Base-by-base conservation (phyloP, 768 basidiomycete species). In the Russula brevipes region DNA sequence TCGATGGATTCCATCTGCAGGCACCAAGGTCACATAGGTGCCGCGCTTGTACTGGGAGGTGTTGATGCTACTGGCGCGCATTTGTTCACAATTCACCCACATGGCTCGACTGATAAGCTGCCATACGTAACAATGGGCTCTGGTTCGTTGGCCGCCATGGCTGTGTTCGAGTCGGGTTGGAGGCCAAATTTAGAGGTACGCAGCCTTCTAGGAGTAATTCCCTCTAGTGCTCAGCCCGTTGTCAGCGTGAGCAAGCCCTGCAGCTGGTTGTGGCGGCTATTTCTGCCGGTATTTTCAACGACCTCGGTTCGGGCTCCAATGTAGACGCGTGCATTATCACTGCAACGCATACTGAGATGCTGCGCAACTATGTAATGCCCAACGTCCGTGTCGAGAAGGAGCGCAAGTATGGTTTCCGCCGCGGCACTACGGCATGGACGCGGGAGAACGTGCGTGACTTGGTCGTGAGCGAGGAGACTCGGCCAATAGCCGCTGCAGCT, bases 61-160 rank as follows among this genome's bases (percentile, higher is more conserved):
- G 94, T 97, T n/a, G 97, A 99, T 74, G 73, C 85, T 11, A 93
- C 92, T 3, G 97, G 97, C 16, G 83, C 95, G 11, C 94, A 98
- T 62, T 85, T 99, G 14, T 98, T 96, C 79, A 98, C 95, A 14
- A 87, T 99, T 67, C 86, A 88, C 64, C 94, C 97, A 0, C 95
- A 99, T 75, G 97, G 97, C 4, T 97, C 94, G 14, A 98, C 96
- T 0, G 97, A 98, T 78, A 98, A 98, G 76, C 81, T 99, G 24
- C 97, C 97, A 0, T 99, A 95, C 70, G 96, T 99, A 42, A 98
- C 97, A 1, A 98, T 98, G 96, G 97, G 97, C 39, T 94, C 91
- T 2, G 97, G 97, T 64, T 89, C 86, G 70, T 79, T 98, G 57
- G 97, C 97, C 2, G 97, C 97, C 17, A 99, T 99, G 97, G 95